phyloP scores from a whole-genome alignment of 108 stramenopile species.

The Hondaea fermentalgiana region DNA sequence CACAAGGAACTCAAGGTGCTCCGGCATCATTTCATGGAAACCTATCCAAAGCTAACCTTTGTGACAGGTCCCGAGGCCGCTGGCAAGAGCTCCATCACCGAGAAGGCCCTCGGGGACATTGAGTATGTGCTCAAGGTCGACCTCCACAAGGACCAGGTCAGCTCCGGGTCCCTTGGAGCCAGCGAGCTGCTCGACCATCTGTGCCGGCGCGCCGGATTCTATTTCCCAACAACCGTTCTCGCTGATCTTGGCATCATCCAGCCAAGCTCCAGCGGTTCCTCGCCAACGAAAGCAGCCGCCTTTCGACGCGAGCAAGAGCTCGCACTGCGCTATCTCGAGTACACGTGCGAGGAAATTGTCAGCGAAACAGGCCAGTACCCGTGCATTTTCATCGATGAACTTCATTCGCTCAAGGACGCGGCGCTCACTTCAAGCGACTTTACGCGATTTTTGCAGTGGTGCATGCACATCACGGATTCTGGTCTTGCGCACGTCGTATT shows the following conservation, averaged over 20 bases:
- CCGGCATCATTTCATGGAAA: not conserved
- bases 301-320: not conserved
- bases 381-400: slow-evolving; percentile 14
- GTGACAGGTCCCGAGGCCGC: not conserved
- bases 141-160: slow-evolving; percentile 12
- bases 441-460: not conserved
- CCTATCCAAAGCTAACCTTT: not conserved
- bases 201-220: not conserved
- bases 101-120: not conserved
- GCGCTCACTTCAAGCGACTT: slow-evolving; percentile 7
- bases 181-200: slow-evolving; percentile 12
- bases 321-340: not conserved
- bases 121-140: slow-evolving; percentile 16
- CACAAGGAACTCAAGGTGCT: slow-evolving; percentile 1
- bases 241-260: not conserved
- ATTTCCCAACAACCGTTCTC: not conserved
- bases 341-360: not conserved
- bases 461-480: not conserved
- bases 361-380: not conserved
- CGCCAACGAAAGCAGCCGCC: not conserved
- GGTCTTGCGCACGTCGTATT: not conserved
- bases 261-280: not conserved
- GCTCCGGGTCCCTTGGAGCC: not conserved
- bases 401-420: slow-evolving; percentile 4
- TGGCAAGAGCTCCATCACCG: not conserved